A percentile compares a stretch with the other conserved stretches of the same genome.
Conservation (phyloP, 129 eudicot species). For the Ambrosia trifida region DNA sequence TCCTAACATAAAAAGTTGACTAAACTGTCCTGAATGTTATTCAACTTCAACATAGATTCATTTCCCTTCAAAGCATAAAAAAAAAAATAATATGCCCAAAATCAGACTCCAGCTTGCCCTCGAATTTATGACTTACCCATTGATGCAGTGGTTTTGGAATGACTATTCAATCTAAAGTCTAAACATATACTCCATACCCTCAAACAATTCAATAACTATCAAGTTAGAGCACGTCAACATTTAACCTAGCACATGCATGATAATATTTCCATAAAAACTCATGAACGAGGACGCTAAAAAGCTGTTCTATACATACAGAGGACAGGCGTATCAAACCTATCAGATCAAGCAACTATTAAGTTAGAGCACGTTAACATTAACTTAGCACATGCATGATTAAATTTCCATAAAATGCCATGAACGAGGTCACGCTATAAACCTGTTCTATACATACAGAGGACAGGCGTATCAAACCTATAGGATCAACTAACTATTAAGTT, state of each 20-base stretch:
- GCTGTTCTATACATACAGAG: conserved; percentile 2
- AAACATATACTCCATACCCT: not conserved
- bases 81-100: not conserved
- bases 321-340: not conserved
- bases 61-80: not conserved
- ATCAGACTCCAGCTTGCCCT: not conserved
- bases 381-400: conserved; percentile 15
- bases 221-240: not conserved
- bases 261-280: not conserved
- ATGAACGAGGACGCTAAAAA: conserved; percentile 7
- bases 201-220: not conserved
- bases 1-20: conserved; percentile 9
- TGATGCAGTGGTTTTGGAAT: not conserved
- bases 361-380: not conserved
- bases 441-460: not conserved
- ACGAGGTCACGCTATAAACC: conserved; percentile 2
- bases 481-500: too few relatives aligned
- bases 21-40: not conserved
- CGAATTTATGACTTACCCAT: not conserved
- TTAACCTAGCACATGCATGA: conserved; percentile 17
- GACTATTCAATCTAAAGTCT: not conserved
- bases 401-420: not conserved
- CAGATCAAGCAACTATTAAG: not conserved
- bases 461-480: not conserved
- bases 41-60: not conserved